Base-by-base conservation (phyloP, 768 basidiomycete genomes). In the Russula compacta region DNA sequence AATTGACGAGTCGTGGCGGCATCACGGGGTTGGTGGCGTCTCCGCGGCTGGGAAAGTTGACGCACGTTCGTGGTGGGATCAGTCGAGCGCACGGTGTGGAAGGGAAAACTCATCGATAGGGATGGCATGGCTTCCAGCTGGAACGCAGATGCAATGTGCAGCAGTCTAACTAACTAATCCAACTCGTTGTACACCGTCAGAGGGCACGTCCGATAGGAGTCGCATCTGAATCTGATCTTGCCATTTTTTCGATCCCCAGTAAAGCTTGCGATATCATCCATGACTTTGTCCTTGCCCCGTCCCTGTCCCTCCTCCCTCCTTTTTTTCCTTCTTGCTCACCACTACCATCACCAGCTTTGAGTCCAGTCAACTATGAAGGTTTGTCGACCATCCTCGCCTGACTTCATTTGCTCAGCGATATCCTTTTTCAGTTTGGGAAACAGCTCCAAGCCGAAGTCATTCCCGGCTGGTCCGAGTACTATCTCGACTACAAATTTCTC, bases 401-500 rank as follows among this genome's bases (percentile, higher is more conserved):
- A 21, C 60, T 19, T 19, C 53, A n/a, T 61, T 42, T 7, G 19
- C 33, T 56, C 50, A n/a, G 24, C 38, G 32, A 24, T 53, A 51
- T 58, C 48, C 47, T 42, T 49, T 64, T 69, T 49, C 71, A 98
- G 95, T 99, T 99, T 74, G 97, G 97, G 68, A 99, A 99, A 79
- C 89, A 92, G 63, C 93, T 99, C 64, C 94, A 93, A 73, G 84
- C 89, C 35, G 89, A 95, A 72, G 93, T 97, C 77, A 86, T 98
- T 57, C 94, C 95, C 54, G 95, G 95, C 76, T 99, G 95, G 95
- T 92, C 91, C 33, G 72, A 79, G 46, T 92, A 91, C 77, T 98
- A 98, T 75, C 84, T 98, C 61, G 95, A 98, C 76, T 99, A 99
- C 83, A 99, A 99, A 78, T 89, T 88, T 69, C 81, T 97, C 72